Evolutionary conservation across 2,329 filamentous ascomycete genomes (phyloP).

Genomic region (Exophiala calicioides): DNA sequence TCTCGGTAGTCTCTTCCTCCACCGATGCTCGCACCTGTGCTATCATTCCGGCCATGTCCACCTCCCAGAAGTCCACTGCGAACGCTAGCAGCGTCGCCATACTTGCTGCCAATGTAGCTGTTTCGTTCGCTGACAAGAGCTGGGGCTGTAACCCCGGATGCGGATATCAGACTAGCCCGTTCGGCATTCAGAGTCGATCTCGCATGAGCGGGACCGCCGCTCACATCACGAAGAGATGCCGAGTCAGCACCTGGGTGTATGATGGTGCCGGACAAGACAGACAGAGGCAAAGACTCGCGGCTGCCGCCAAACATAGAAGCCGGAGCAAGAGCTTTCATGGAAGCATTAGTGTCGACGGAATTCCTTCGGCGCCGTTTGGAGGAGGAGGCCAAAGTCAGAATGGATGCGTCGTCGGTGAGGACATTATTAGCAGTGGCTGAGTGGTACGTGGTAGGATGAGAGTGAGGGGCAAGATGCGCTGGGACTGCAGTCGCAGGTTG

Average conservation of each 20-base stretch:
- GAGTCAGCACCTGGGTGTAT: conserved; percentile 47
- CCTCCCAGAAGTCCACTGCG: conserved; percentile 76
- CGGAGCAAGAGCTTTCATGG: conserved; percentile 63
- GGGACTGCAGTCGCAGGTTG: conserved; percentile 63
- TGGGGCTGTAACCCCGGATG: conserved; percentile 64
- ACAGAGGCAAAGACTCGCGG: conserved; percentile 64
- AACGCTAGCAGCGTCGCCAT: conserved; percentile 72
- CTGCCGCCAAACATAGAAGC: conserved; percentile 66
- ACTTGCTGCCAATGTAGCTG: conserved; percentile 69
- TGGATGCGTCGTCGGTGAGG: conserved; percentile 66
- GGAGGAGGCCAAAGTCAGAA: conserved; percentile 65
- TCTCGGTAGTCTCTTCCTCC: conserved; percentile 17
- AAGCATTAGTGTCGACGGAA: conserved; percentile 67
- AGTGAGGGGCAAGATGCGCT: conserved; percentile 56
- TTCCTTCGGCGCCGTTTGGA: conserved; percentile 64
- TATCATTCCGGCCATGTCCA: conserved; percentile 43
- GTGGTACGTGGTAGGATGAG: conserved; percentile 58
- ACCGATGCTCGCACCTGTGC: conserved; percentile 28
- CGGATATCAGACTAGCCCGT: conserved; percentile 71
- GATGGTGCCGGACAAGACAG: conserved; percentile 59
- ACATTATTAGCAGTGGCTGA: conserved; percentile 64
- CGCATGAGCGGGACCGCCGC: conserved; percentile 48
- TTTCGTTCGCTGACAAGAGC: conserved; percentile 73
- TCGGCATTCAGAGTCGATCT: conserved; percentile 59
- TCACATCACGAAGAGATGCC: conserved; percentile 36